A percentile compares a stretch with the other conserved stretches of the same genome.
phyloP scores from a whole-genome alignment of 192 early-diverging fungal species.

The Diversispora eburnea region DNA sequence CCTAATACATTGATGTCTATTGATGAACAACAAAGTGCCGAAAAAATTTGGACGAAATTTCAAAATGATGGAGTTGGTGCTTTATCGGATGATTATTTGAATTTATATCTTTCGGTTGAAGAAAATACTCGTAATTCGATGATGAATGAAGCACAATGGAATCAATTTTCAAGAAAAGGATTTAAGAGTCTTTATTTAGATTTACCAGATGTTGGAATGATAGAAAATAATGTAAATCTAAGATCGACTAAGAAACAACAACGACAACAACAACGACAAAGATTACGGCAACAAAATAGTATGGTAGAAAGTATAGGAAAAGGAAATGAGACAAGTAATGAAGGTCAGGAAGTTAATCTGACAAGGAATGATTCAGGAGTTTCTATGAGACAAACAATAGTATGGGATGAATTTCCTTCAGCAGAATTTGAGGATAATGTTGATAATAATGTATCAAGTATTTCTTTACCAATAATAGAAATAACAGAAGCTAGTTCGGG shows the following conservation, averaged over 20 bases:
- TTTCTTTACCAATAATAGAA: neutral
- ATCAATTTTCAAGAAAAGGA: conserved; percentile 11
- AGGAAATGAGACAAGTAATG: neutral
- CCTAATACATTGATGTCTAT: conserved; percentile 19
- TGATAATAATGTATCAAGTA: neutral
- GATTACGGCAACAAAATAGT: neutral
- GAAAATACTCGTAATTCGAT: neutral
- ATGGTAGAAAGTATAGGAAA: neutral
- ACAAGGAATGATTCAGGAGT: conserved; percentile 17
- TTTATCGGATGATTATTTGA: conserved; percentile 23
- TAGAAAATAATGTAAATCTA: neutral
- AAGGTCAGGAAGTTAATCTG: neutral
- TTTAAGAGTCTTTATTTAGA: conserved; percentile 11
- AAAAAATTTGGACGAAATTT: conserved; percentile 26
- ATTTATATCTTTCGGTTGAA: conserved; percentile 25
- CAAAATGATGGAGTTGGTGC: conserved; percentile 18
- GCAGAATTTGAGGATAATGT: neutral
- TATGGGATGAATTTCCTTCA: conserved; percentile 19
- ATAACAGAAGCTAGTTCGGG: neutral
- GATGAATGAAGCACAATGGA: neutral
- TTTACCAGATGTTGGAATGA: neutral
- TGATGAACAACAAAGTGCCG: conserved; percentile 11
- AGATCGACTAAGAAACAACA: neutral
- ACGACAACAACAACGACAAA: neutral
- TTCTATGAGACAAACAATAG: neutral